phyloP scores from a whole-genome alignment of 768 basidiomycete genomes.

The Russula vinacea region DNA sequence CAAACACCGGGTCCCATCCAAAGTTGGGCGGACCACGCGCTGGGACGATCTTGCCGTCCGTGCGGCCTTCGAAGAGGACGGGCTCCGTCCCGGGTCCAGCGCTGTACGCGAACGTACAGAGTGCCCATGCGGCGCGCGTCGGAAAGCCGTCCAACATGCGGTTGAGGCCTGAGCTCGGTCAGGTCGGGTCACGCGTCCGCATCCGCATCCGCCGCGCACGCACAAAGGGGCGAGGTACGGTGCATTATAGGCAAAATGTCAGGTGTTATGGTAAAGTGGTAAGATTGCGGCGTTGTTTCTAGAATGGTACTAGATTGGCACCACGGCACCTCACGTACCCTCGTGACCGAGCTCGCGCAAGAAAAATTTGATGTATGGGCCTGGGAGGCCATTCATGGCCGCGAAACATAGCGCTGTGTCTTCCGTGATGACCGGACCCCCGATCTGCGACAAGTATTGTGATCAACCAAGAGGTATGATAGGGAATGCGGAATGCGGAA shows the following conservation, averaged over 20 bases:
- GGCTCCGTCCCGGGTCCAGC: constrained; percentile 78
- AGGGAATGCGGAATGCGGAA: neutral
- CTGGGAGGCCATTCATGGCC: constrained; percentile 87
- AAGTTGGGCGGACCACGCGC: constrained; percentile 75
- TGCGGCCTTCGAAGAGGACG: constrained; percentile 80
- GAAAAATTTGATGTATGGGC: constrained; percentile 97
- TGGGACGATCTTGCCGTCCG: constrained; percentile 85
- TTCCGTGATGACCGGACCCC: constrained; percentile 70
- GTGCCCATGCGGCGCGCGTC: constrained; percentile 76
- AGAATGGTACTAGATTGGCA: neutral
- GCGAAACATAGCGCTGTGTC: constrained; percentile 93
- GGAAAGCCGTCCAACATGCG: constrained; percentile 73
- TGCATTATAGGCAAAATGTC: too few species aligned
- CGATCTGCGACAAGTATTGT: constrained; percentile 36
- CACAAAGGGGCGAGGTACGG: neutral
- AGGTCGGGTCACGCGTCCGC: too few species aligned
- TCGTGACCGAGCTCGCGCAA: constrained; percentile 78
- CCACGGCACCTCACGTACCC: constrained; percentile 43
- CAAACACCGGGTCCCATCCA: constrained; percentile 90
- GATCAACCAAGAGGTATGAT: too few species aligned
- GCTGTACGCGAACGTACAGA: constrained; percentile 96
- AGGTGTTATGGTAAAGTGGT: too few species aligned
- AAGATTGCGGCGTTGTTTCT: too few species aligned
- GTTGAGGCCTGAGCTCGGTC: constrained; percentile 61
- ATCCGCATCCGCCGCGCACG: too few species aligned